Base-by-base conservation (phyloP, 176 grass and related monocot species). In the Musa schizocarpa region DNA sequence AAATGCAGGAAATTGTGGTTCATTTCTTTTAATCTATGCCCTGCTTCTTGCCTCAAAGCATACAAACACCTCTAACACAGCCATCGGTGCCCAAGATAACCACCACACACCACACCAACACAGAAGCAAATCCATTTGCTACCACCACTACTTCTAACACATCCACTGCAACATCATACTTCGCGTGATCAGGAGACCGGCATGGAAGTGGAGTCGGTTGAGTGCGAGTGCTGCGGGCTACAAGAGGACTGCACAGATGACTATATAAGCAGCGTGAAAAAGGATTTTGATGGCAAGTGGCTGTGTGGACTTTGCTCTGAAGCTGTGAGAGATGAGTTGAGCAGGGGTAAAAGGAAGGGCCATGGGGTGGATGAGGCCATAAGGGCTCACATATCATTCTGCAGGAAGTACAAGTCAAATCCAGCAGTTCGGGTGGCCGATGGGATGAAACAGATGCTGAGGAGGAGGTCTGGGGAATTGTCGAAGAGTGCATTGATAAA, bases 251-350 rank as follows among this genome's bases (percentile, higher is more conserved):
- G 71, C 71, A 73, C 71, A 16, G 48, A 56, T 19, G 71, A 55
- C 20, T 73, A 73, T 51, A 73, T 73, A 25, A 73, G 21, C 71
- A 73, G 52, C 50, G 51, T 73, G 71, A 53, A 73, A 52, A 51
- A 49, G 8, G 54, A 53, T 11, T 73, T 73, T 14, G 20, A 55
- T 12, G 71, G 51, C 20, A 73, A 73, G 54, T 73, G 71, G 71
- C n/a, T 73, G 12, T 73, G 71, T 27, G 71, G 71, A 11, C 71
- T 73, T 13, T 73, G 71, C 71, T 73, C 71, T 9, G 71, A 73
- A 51, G 71, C 71, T 10, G 71, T 73, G 21, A 53, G 71, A 54
- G 71, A 73, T 24, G 71, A 73, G 50, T 13, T 54, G 49, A 54
- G 52, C 20, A 21, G 51, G 50, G 71, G 51, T 9, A 11, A 51